phyloP scores from a whole-genome alignment of 1,139 yeast genomes.

The Blastobotrys capitulatus region DNA sequence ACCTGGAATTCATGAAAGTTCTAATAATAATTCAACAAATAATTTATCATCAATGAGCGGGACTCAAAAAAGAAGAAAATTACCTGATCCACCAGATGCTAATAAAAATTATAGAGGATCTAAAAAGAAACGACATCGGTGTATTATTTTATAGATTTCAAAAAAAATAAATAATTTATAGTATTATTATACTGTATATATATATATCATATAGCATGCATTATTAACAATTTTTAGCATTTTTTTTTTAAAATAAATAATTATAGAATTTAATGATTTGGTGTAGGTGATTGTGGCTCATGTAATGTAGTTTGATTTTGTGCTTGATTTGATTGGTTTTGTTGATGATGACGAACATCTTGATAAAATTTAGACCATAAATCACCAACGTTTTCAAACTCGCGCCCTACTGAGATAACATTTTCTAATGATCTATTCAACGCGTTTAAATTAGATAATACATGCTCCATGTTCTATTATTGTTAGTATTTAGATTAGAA shows the following conservation, averaged over 20 bases:
- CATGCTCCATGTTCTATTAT: conserved; percentile 42
- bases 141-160: conserved; percentile 5
- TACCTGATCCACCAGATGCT: neutral
- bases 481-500: conserved; percentile 1
- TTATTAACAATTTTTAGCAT: neutral
- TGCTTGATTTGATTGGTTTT: neutral
- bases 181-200: neutral
- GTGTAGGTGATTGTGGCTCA: neutral
- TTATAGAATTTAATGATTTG: neutral
- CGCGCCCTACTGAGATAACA: conserved; percentile 49
- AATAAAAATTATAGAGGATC: neutral
- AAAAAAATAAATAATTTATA: no score
- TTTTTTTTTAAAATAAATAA: neutral
- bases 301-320: neutral
- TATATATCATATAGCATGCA: neutral
- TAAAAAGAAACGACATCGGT: conserved; percentile 1
- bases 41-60: neutral
- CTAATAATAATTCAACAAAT: neutral
- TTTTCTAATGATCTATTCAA: conserved; percentile 48
- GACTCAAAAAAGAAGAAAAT: neutral
- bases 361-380: conserved; percentile 49
- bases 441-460: conserved; percentile 44
- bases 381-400: conserved; percentile 46
- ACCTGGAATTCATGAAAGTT: neutral
- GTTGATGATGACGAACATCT: conserved; percentile 24